Percentiles rank a stretch among this genome's conserved stretches.
Conservation (phyloP, 2,329 filamentous ascomycete species). For the Cladosporium austrohemisphaericum region DNA sequence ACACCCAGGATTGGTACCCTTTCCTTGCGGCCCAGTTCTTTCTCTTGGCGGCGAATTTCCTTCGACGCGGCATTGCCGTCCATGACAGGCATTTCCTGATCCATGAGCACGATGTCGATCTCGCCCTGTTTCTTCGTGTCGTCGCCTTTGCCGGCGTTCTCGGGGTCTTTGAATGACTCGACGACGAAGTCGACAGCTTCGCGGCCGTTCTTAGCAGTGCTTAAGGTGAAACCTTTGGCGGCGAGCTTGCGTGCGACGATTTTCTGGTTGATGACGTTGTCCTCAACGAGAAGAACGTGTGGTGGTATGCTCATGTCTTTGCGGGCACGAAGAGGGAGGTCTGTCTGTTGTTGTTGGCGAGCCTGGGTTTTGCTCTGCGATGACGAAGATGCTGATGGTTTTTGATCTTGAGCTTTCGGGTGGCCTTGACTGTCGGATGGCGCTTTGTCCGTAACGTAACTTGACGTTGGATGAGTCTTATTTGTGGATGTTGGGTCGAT, state of each 20-base stretch:
- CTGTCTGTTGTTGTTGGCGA: background rate
- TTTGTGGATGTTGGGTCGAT: background rate
- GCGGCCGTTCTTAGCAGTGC: constrained; percentile 31
- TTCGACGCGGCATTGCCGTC: constrained; percentile 30
- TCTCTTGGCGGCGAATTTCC: constrained; percentile 28
- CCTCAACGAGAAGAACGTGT: constrained; percentile 31
- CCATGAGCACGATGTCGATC: constrained; percentile 34
- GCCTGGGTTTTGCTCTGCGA: background rate
- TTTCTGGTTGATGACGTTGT: constrained; percentile 34
- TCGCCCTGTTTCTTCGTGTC: constrained; percentile 6
- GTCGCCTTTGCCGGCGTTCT: constrained; percentile 13
- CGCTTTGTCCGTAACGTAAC: background rate
- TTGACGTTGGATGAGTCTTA: background rate
- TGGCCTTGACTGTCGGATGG: background rate
- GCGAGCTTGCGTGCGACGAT: constrained; percentile 29
- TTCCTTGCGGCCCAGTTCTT: constrained; percentile 18
- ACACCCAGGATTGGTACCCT: constrained; percentile 32
- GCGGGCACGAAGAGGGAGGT: background rate
- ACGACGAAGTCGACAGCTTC: constrained; percentile 31
- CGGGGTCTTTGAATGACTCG: constrained; percentile 17
- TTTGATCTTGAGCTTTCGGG: background rate
- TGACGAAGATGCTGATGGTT: background rate
- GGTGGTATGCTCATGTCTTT: constrained; percentile 5
- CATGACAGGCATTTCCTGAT: constrained; percentile 34
- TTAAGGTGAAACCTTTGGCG: constrained; percentile 28